Percentiles rank a stretch among this genome's conserved stretches.
Conservation (phyloP, 2,329 filamentous ascomycete genomes). For the Epichloe brachyelytri region DNA sequence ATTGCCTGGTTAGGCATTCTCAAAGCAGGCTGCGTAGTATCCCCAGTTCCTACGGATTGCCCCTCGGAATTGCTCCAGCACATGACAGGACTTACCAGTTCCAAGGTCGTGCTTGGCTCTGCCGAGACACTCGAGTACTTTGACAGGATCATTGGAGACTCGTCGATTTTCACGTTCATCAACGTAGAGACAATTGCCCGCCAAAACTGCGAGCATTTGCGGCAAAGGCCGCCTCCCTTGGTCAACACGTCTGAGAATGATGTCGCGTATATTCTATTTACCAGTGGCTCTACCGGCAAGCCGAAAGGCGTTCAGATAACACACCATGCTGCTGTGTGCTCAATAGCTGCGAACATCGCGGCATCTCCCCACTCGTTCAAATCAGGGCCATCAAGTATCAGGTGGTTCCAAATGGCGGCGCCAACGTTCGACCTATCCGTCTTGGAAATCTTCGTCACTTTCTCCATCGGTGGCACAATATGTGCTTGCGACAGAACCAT, state of each 20-base stretch:
- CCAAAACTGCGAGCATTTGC: background rate
- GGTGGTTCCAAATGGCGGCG: slow-evolving; percentile 25
- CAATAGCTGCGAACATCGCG: background rate
- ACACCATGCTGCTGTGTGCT: background rate
- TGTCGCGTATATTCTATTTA: background rate
- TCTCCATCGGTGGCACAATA: slow-evolving; percentile 36
- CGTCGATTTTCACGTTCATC: background rate
- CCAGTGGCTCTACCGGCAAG: slow-evolving; percentile 1
- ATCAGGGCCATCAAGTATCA: slow-evolving; percentile 8
- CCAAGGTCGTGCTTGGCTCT: background rate
- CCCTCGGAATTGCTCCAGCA: background rate
- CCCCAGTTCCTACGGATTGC: background rate
- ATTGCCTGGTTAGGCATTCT: background rate
- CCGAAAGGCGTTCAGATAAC: slow-evolving; percentile 1
- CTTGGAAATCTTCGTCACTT: slow-evolving; percentile 73
- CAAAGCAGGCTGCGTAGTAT: background rate
- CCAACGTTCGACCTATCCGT: slow-evolving; percentile 61
- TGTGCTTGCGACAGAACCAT: slow-evolving; percentile 19
- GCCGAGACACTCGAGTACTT: background rate
- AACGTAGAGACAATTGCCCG: background rate
- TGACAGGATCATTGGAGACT: background rate
- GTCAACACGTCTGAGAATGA: background rate
- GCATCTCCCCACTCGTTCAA: background rate
- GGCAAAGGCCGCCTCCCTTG: background rate
- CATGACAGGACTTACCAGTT: background rate